Percentiles rank a stretch among this genome's conserved stretches.
phyloP scores from a whole-genome alignment of 441 rosid genomes.

The Hypseocharis bilobata region DNA sequence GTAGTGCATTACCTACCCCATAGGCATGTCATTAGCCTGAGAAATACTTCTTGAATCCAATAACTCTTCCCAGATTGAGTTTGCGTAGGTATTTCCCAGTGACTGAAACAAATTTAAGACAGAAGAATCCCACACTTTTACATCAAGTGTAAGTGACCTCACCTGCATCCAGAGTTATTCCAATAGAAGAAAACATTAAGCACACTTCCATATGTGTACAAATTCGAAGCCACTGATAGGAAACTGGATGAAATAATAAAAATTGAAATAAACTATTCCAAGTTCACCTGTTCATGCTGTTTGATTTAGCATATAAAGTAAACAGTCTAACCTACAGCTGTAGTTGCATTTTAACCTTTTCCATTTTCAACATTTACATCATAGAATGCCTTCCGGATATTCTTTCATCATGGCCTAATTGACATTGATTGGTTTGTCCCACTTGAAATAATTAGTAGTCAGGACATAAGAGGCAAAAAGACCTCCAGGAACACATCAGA shows the following conservation, averaged over 20 bases:
- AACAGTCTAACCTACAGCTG: neutral
- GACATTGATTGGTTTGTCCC: neutral
- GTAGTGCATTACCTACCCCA: slow-evolving; percentile 41
- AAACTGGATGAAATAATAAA: neutral
- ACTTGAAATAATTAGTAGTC: neutral
- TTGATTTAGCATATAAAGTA: neutral
- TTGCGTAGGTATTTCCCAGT: slow-evolving; percentile 80
- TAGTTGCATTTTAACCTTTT: neutral
- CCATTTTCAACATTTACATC: neutral
- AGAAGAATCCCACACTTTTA: slow-evolving; percentile 94
- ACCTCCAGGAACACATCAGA: neutral
- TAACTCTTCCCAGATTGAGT: slow-evolving; percentile 93
- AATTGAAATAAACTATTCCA: neutral
- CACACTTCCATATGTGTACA: slow-evolving; percentile 5
- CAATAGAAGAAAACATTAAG: slow-evolving; percentile 18
- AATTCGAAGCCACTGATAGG: neutral
- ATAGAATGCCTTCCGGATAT: neutral
- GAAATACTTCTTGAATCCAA: slow-evolving; percentile 70
- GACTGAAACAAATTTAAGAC: slow-evolving; percentile 91
- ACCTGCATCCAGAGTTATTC: slow-evolving; percentile 42
- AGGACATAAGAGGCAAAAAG: neutral
- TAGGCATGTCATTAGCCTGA: slow-evolving; percentile 49
- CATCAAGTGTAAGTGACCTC: slow-evolving; percentile 95
- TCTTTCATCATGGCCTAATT: neutral
- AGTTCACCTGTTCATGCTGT: neutral